Percentiles rank a stretch among this genome's conserved stretches.
Evolutionary conservation across 176 grass and related monocot species (phyloP).

Genomic region (Musa beccarii): DNA sequence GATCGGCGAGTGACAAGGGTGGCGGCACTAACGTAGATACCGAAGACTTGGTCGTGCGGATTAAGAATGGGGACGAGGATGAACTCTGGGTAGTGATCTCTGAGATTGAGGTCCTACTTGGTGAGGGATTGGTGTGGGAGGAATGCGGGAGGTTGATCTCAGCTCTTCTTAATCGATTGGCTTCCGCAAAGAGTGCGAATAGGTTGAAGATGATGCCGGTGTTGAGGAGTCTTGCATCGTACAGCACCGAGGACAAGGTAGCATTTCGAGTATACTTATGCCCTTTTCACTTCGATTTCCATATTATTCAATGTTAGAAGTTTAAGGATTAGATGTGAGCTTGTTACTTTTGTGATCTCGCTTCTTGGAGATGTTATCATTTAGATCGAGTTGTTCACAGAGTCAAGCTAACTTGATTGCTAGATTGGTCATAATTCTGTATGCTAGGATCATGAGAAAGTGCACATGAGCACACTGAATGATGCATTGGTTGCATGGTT

Average conservation of each 20-base stretch:
- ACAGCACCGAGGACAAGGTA: constrained; percentile 52
- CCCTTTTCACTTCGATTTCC: neutral
- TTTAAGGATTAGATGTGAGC: neutral
- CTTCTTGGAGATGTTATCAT: neutral
- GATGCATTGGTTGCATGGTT: neutral
- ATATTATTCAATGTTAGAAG: neutral
- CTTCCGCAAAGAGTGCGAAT: constrained; percentile 9
- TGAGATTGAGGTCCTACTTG: constrained; percentile 21
- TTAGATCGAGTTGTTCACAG: neutral
- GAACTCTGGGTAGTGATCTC: constrained; percentile 40
- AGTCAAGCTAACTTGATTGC: neutral
- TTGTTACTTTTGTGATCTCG: neutral
- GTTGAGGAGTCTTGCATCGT: constrained; percentile 35
- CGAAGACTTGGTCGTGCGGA: constrained; percentile 21
- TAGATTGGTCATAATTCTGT: neutral
- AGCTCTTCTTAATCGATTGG: constrained; percentile 26
- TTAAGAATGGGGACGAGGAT: constrained; percentile 31
- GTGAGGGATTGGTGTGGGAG: constrained; percentile 25
- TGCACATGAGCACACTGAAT: neutral
- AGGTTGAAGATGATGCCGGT: constrained; percentile 51
- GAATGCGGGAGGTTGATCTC: constrained; percentile 31
- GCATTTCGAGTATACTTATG: neutral
- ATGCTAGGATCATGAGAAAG: neutral
- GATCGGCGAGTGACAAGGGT: neutral
- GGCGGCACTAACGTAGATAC: neutral